Percentiles rank a stretch among this genome's conserved stretches.
phyloP scores from a whole-genome alignment of 1,139 yeast species.

The Blastobotrys ciferrii region DNA sequence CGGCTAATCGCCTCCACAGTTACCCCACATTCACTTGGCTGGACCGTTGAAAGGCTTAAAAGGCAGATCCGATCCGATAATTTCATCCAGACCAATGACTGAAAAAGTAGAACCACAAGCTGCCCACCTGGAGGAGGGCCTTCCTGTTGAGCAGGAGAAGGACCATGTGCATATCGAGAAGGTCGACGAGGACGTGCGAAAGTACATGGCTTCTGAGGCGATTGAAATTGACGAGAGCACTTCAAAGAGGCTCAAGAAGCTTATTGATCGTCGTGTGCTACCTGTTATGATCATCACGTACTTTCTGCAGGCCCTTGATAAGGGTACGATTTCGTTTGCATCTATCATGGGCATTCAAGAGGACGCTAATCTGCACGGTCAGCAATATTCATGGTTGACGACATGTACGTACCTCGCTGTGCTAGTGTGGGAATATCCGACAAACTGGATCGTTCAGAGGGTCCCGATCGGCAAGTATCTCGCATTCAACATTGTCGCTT shows the following conservation, averaged over 20 bases:
- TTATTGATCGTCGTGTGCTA: constrained; percentile 54
- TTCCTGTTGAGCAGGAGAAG: neutral
- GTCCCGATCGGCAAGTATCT: constrained; percentile 51
- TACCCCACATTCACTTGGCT: constrained; percentile 4
- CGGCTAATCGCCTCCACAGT: neutral
- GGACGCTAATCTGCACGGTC: constrained; percentile 41
- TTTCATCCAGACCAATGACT: neutral
- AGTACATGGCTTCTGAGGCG: constrained; percentile 15
- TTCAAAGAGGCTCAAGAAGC: constrained; percentile 43
- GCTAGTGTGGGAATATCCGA: constrained; percentile 44
- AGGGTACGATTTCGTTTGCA: constrained; percentile 44
- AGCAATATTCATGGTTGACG: constrained; percentile 49
- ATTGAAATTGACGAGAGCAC: constrained; percentile 27
- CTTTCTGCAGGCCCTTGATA: constrained; percentile 61
- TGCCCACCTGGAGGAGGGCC: neutral
- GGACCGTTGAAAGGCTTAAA: neutral
- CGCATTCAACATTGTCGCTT: constrained; percentile 42
- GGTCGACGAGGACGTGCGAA: constrained; percentile 13
- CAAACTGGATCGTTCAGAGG: constrained; percentile 39
- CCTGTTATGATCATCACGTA: constrained; percentile 41
- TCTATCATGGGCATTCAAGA: constrained; percentile 45
- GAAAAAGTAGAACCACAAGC: neutral
- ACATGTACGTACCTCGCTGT: constrained; percentile 49
- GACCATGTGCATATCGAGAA: neutral
- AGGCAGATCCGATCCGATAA: neutral